Percentiles rank a stretch among this genome's conserved stretches.
Conservation (phyloP, 164 flowering plant genomes). For the Sextonia rubra region DNA sequence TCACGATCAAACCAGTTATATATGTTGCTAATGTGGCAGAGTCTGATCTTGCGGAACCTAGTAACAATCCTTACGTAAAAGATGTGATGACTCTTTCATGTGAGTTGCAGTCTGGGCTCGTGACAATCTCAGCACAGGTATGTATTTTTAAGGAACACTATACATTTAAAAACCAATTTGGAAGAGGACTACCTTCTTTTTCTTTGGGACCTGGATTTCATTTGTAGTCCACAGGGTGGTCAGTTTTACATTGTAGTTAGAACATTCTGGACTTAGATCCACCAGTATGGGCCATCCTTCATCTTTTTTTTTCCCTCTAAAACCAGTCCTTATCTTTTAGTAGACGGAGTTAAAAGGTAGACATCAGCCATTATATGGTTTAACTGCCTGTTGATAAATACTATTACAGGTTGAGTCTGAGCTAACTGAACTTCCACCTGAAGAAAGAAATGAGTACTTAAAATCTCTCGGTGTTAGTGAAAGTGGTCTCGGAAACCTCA, state of each 20-base stretch:
- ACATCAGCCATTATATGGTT: background rate
- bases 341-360: background rate
- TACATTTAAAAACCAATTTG: background rate
- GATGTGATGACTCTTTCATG: conserved; percentile 69
- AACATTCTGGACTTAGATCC: background rate
- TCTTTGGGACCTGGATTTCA: background rate
- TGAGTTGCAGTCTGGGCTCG: conserved; percentile 71
- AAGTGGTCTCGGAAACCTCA: conserved; percentile 96
- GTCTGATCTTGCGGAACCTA: conserved; percentile 77
- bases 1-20: conserved; percentile 91
- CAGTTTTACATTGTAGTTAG: background rate
- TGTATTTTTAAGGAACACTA: background rate
- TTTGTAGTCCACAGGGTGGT: background rate
- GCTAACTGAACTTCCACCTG: conserved; percentile 83
- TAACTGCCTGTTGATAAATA: background rate
- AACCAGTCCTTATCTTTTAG: background rate
- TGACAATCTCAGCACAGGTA: conserved; percentile 93
- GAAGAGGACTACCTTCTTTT: background rate
- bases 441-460: conserved; percentile 75
- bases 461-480: conserved; percentile 80
- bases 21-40: conserved; percentile 97
- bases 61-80: conserved; percentile 54
- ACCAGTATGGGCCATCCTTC: background rate
- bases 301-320: background rate
- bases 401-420: conserved; percentile 83